Base-by-base conservation (phyloP, 83 land plant species). In the Isoetes engelmannii region DNA sequence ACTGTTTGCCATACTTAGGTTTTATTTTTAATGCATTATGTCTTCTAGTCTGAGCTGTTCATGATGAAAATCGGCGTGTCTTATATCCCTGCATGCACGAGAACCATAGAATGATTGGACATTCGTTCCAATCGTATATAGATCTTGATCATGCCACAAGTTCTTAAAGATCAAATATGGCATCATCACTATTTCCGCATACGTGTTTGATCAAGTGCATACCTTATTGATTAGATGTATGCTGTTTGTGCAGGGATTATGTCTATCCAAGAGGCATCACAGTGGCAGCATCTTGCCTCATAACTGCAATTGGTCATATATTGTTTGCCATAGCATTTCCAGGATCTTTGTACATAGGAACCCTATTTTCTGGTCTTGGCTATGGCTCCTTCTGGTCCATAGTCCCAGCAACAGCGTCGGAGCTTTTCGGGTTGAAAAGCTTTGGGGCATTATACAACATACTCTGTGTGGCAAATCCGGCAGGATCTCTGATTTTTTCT, bases 301-400 rank as follows among this genome's bases (percentile, higher is more conserved):
- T 85, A n/a, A 84, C 88, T 89, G 83, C 84, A 12, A 20, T 88
- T 44, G 96, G 92, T 5, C 89, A 91, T 50, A 53, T 87, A 57
- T 75, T 82, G 65, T 78, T 87, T 65, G 92, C 84, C n/a, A 82
- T 86, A 87, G 92, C 80, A n/a, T 85, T 85, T 87, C 89, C 92
- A 21, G 89, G 87, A 17, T 71, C 85, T 17, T 77, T 91, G 81
- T 79, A 91, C 71, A 63, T 84, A 43, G 96, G 87, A 4, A 85
- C 89, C 47, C 63, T 88, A 47, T 47, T 91, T 44, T 79, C 86
- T 61, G 96, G 96, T 7, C 85, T 91, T 17, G 89, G 96, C 12
- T 91, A 87, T 68, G 96, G 96, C 4, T 86, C 92, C 7, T 92
- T 85, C 61, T 91, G 92, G 92, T 82, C 93, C 10, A 86, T 91